phyloP scores from a whole-genome alignment of 192 early-diverging fungal species.

The Backusella tarrabulga region DNA sequence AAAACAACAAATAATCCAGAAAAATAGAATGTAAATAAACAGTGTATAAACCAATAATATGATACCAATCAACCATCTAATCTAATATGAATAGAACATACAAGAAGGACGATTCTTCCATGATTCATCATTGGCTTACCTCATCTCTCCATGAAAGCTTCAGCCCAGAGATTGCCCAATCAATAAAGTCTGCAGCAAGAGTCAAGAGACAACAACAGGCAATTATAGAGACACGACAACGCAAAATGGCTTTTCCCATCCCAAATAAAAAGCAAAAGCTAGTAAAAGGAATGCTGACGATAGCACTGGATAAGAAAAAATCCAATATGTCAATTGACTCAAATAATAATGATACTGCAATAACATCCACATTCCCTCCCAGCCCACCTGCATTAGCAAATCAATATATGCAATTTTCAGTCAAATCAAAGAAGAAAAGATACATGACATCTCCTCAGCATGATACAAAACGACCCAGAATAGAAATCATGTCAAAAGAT shows the following conservation, averaged over 20 bases:
- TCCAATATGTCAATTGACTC: background rate
- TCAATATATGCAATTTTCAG: background rate
- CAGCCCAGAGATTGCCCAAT: background rate
- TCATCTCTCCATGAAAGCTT: background rate
- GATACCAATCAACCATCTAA: background rate
- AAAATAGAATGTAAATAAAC: constrained; percentile 6
- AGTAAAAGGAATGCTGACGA: background rate
- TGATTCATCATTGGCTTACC: constrained; percentile 8
- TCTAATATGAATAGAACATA: background rate
- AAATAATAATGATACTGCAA: background rate
- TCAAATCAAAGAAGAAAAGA: background rate
- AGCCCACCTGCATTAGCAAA: constrained; percentile 2
- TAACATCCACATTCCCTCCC: background rate
- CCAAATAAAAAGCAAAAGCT: constrained; percentile 6
- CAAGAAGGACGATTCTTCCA: background rate
- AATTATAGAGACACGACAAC: constrained; percentile 29
- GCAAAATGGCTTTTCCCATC: background rate
- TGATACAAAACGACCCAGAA: background rate
- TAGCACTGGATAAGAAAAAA: background rate
- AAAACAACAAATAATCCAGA: constrained; percentile 5
- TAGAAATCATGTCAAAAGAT: background rate
- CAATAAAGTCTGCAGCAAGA: background rate
- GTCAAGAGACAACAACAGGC: constrained; percentile 27
- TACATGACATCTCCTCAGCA: background rate
- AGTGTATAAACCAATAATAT: background rate